Percentiles rank a stretch among this genome's conserved stretches.
These are phyloP conservation scores for Physcomitrium patens DNA, from an alignment of 225 moss, liverwort and hornwort species.

Conservation along the genomic window DNA sequence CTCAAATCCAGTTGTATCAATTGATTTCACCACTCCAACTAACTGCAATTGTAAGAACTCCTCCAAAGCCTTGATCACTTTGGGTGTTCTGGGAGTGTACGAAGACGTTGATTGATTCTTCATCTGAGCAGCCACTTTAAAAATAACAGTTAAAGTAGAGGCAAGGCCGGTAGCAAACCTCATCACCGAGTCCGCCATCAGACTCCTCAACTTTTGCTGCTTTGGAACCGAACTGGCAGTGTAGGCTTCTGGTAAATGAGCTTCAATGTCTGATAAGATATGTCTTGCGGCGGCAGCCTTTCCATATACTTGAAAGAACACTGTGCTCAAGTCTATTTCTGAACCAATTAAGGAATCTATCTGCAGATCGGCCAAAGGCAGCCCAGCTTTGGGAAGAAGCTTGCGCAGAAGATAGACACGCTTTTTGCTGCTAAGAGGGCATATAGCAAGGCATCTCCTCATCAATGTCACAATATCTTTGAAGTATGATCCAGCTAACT, in stretches of 20 bases:
- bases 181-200: constrained; percentile 36
- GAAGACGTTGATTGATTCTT: constrained; percentile 26
- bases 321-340: constrained; percentile 40
- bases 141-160: constrained; percentile 55
- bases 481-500: constrained; percentile 51
- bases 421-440: constrained; percentile 53
- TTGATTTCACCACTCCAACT: constrained; percentile 51
- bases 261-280: constrained; percentile 44
- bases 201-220: constrained; percentile 42
- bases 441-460: constrained; percentile 53
- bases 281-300: constrained; percentile 42
- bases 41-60: constrained; percentile 55
- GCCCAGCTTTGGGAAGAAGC: constrained; percentile 55
- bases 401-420: constrained; percentile 51
- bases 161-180: constrained; percentile 60
- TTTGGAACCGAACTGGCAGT: constrained; percentile 34
- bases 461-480: constrained; percentile 60
- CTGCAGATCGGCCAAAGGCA: constrained; percentile 42
- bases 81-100: constrained; percentile 11
- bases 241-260: constrained; percentile 28
- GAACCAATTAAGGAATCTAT: constrained; percentile 39
- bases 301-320: constrained; percentile 42
- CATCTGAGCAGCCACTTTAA: constrained; percentile 55
- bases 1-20: constrained; percentile 46
- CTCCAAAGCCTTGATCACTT: constrained; percentile 57